A percentile compares a stretch with the other conserved stretches of the same genome.
Evolutionary conservation across 257 asterid genomes (phyloP).

Genomic region (Solanum appendiculatum): DNA sequence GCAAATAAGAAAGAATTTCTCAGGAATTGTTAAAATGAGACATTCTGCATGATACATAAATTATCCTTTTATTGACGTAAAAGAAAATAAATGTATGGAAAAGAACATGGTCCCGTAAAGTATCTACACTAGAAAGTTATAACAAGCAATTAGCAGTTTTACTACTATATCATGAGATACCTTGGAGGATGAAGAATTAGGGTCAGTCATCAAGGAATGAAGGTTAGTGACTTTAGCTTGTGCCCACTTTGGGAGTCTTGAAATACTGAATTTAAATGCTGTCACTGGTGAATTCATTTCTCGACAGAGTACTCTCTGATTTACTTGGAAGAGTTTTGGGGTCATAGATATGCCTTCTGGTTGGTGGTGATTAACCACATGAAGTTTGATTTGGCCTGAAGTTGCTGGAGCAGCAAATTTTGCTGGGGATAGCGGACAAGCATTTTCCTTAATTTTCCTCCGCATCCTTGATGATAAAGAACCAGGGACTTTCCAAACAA

Average conservation of each 20-base stretch:
- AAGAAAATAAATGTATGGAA: not conserved
- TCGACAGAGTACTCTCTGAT: constrained; percentile 8
- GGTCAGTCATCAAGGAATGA: constrained; percentile 7
- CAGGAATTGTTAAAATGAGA: not conserved
- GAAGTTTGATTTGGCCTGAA: constrained; percentile 13
- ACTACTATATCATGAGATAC: constrained; percentile 10
- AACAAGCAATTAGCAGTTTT: not conserved
- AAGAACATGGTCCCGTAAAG: not conserved
- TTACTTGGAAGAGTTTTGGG: constrained; percentile 5
- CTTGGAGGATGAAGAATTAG: constrained; percentile 27
- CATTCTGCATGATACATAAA: not conserved
- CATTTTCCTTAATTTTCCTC: constrained; percentile 19
- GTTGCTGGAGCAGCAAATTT: constrained; percentile 8
- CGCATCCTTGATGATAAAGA: constrained; percentile 39
- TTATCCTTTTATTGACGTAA: not conserved
- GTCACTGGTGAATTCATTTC: constrained; percentile 12
- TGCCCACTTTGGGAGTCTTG: constrained; percentile 75
- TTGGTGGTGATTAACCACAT: constrained; percentile 9
- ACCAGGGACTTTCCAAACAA: constrained; percentile 61
- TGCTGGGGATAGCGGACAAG: constrained; percentile 18
- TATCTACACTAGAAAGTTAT: not conserved
- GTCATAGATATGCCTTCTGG: constrained; percentile 15
- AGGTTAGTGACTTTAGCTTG: constrained; percentile 19
- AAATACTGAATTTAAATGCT: constrained; percentile 49
- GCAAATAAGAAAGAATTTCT: not conserved